These are phyloP conservation scores for Capsicum baccatum DNA, from an alignment of 257 asterid genomes.

Conservation along the genomic window DNA sequence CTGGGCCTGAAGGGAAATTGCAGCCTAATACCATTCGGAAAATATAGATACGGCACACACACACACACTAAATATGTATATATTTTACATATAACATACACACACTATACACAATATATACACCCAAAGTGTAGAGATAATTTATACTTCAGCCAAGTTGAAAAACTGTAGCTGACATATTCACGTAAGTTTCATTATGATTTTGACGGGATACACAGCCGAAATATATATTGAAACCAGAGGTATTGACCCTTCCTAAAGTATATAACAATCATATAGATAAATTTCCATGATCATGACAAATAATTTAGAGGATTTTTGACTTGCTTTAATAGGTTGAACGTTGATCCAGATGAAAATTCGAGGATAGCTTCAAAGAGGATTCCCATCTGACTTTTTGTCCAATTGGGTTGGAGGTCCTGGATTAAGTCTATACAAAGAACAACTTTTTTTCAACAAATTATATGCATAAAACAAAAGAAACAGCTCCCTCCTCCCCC, in stretches of 20 bases:
- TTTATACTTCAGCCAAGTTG: too few relatives aligned
- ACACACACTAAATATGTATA: too few relatives aligned
- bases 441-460: background rate
- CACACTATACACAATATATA: too few relatives aligned
- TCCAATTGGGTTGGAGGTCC: conserved; percentile 23
- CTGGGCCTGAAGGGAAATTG: background rate
- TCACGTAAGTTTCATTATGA: too few relatives aligned
- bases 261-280: background rate
- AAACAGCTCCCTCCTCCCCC: conserved; percentile 9
- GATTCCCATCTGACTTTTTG: background rate
- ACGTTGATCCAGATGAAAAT: background rate
- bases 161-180: too few relatives aligned
- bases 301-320: background rate
- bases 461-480: background rate
- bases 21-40: background rate
- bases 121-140: too few relatives aligned
- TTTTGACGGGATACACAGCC: too few relatives aligned
- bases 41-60: background rate
- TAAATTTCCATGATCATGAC: background rate
- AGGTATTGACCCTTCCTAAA: too few relatives aligned
- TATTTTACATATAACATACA: too few relatives aligned
- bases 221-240: too few relatives aligned
- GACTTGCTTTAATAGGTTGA: background rate
- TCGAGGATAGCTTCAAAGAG: background rate
- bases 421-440: background rate